Percentiles rank a stretch among this genome's conserved stretches.
These are phyloP conservation scores for Pelargonium citronellum DNA, from an alignment of 441 rosid genomes.

Conservation along the genomic window DNA sequence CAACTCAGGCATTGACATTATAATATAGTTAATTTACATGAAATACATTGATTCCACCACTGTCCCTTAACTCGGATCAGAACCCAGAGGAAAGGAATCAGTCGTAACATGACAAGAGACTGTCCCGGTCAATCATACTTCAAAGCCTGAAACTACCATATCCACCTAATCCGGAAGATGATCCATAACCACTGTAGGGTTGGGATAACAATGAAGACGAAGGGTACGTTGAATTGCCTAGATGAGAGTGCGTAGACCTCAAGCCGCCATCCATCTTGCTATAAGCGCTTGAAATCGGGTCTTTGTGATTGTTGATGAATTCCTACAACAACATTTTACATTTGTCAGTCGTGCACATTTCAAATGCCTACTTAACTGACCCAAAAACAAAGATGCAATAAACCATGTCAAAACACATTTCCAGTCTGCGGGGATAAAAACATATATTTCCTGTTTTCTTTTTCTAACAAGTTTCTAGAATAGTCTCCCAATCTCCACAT, in stretches of 20 bases:
- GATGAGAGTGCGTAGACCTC: slow-evolving; percentile 41
- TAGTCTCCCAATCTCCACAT: not conserved
- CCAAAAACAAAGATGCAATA: no score
- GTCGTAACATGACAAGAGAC: not conserved
- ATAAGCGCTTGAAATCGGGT: slow-evolving; percentile 38
- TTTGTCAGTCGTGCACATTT: not conserved
- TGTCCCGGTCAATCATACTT: slow-evolving; percentile 2
- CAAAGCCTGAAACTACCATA: slow-evolving; percentile 41
- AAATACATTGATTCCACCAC: slow-evolving; percentile 4
- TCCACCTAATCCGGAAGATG: slow-evolving; percentile 44
- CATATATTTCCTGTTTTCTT: not conserved
- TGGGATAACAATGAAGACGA: slow-evolving; percentile 34
- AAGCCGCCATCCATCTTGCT: slow-evolving; percentile 35
- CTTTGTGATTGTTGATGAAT: slow-evolving; percentile 46
- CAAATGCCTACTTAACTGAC: not conserved
- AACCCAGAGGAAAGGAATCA: not conserved
- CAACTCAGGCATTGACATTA: no score
- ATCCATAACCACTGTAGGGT: slow-evolving; percentile 45
- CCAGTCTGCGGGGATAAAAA: not conserved
- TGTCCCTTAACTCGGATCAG: not conserved
- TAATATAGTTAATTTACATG: slow-evolving; percentile 11
- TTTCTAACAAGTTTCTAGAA: not conserved
- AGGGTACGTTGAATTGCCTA: slow-evolving; percentile 33
- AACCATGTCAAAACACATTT: not conserved
- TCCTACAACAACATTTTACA: slow-evolving; percentile 32